Base-by-base conservation (phyloP, 257 asterid species). In the Solanum tarapatanum region DNA sequence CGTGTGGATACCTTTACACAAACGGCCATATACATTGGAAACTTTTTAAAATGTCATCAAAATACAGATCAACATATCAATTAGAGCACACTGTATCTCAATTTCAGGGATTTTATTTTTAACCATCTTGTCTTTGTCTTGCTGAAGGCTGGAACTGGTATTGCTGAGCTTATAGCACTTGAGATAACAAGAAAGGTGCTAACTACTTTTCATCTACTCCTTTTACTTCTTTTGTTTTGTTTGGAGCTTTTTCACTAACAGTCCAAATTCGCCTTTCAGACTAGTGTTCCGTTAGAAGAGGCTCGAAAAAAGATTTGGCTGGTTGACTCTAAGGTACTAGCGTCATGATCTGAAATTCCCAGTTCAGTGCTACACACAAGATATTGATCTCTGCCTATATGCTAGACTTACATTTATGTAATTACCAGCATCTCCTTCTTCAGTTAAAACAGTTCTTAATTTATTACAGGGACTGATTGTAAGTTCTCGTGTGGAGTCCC, bases 101-200 rank as follows among this genome's bases (percentile, higher is more conserved):
- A 26, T 26, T 19, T 36, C 7, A 37, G 77, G 45, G 77, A 24
- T 32, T 89, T 86, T 66, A 39, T 36, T 39, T 26, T 82, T 88
- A 87, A 88, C 91, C 87, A 24, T 85, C 80, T 37, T 62, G 62
- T 82, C 62, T 37, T 91, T 90, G 88, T 79, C 83, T 77, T 90
- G 80, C 70, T 90, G 90, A 89, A 96, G 97, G 99, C 98, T 91
- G 99, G 98, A 89, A 96, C 99, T 11, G 99, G 99, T 62, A 96
- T 95, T 87, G 98, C 98, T 85, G 99, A 96, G 92, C 99, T 96
- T 87, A 96, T 96, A 70, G 97, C 99, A 82, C 99, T 95, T 72
- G 92, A 94, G 89, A 91, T 95, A 88, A 94, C 96, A 33, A 95
- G 93, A 51, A 88, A 91, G 96, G 98, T 95, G 91, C 19, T 19